Evolutionary conservation across 2,329 filamentous ascomycete genomes (phyloP), one percentile per base, ranked within the genome.

Genomic region (Microsporum ferrugineum): DNA sequence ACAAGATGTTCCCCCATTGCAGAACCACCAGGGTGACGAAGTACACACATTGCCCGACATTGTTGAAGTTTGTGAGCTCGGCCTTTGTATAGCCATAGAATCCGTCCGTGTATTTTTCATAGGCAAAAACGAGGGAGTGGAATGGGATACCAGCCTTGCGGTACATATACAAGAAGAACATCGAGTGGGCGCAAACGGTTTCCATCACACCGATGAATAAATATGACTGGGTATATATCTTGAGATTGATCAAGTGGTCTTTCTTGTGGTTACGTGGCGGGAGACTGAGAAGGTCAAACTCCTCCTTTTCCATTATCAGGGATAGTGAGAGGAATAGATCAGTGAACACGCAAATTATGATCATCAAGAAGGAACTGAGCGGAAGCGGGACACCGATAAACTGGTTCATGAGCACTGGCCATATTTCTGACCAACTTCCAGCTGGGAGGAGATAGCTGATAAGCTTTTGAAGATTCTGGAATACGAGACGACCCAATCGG

Each of bases 1-100:
- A 83, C 68, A 91, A 80, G 2, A 91, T 77, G 69, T 87, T 89
- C 77, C 90, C 90, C 53, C 70, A 80, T 71, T 76, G 82, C 87
- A 91, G 90, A 56, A 91, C 84, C 1, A 92, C 88, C 31, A 92
- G 76, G 62, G 86, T 91, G 66, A 91, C 82, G 67, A 91, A 91
- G 72, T 91, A 91, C 62, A 92, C 85, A n/a, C 84, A 88, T 41
- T 82, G 86, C 0, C 86, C 87, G 63, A 82, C 79, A 64, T 85
- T 86, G 29, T 87, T 75, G 64, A 82, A 79, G 27, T 76, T 71
- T 0, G 73, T 75, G 67, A 85, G 82, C 61, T 79, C 80, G 55
- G 82, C 82, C 1, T 78, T 51, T 0, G 75, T 74, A 69, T 81
- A 72, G 58, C 82, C 79, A 10, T 82, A 78, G 69, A 70, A 76